Percentiles rank a stretch among this genome's conserved stretches.
phyloP scores from a whole-genome alignment of 768 basidiomycete species.

The Amanita rubescens region DNA sequence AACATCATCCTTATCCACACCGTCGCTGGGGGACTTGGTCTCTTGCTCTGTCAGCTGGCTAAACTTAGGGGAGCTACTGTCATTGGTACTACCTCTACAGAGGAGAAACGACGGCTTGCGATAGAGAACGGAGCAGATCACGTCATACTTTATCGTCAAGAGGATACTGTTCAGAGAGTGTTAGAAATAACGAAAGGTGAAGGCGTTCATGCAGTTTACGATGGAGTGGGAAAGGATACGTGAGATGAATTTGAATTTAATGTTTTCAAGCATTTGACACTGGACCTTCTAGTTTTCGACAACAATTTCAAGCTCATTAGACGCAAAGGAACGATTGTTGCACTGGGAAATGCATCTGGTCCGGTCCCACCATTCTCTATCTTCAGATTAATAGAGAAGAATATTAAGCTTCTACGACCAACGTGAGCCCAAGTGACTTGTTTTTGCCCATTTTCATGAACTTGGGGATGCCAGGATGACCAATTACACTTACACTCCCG shows the following conservation, averaged over 20 bases:
- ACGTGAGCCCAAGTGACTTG: conserved; percentile 38
- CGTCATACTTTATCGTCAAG: conserved; percentile 74
- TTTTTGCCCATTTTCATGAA: neutral
- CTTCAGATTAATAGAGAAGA: conserved; percentile 71
- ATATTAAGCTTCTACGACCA: conserved; percentile 72
- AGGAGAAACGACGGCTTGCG: conserved; percentile 77
- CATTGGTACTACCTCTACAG: conserved; percentile 87
- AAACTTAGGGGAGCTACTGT: conserved; percentile 76
- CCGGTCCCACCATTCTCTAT: conserved; percentile 69
- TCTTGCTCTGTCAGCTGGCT: conserved; percentile 60
- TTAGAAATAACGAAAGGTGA: conserved; percentile 69
- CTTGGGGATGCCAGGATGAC: conserved; percentile 37
- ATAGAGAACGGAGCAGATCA: conserved; percentile 76
- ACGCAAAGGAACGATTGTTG: conserved; percentile 86
- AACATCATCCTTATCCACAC: conserved; percentile 84
- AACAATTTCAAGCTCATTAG: conserved; percentile 73
- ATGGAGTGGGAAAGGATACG: conserved; percentile 97
- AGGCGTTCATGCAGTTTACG: conserved; percentile 83
- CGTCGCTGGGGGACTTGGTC: conserved; percentile 83
- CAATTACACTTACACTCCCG: conserved; percentile 68
- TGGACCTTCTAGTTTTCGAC: neutral
- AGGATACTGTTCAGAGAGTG: conserved; percentile 68
- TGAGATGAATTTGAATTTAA: conserved; percentile 27
- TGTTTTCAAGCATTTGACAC: conserved; percentile 38
- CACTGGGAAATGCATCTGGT: conserved; percentile 90